A percentile compares a stretch with the other conserved stretches of the same genome.
These are phyloP conservation scores for Penicillium sp. DNA, from an alignment of 2,329 filamentous ascomycete species.

Conservation along the genomic window DNA sequence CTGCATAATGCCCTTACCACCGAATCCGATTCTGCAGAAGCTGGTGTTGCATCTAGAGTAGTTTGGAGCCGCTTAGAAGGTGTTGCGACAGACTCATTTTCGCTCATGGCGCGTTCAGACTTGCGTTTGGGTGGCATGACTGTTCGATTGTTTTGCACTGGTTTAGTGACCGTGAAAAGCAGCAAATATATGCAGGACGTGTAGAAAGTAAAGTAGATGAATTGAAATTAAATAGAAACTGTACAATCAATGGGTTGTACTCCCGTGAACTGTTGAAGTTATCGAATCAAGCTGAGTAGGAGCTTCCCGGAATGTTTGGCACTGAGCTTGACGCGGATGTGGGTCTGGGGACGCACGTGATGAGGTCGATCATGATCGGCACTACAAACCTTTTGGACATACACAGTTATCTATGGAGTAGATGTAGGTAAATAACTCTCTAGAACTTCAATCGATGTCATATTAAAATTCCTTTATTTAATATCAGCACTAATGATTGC, in stretches of 20 bases:
- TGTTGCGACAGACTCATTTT: conserved; percentile 12
- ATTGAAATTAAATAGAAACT: neutral
- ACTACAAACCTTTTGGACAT: neutral
- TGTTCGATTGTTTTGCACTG: neutral
- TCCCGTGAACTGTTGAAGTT: neutral
- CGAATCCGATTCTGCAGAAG: neutral
- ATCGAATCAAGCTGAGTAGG: neutral
- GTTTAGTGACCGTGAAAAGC: neutral
- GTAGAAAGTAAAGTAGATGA: neutral
- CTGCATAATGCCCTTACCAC: conserved; percentile 13
- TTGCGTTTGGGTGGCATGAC: conserved; percentile 24
- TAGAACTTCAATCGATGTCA: neutral
- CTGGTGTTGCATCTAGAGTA: neutral
- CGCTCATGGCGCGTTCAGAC: conserved; percentile 16
- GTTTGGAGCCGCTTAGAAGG: conserved; percentile 23
- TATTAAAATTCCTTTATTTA: neutral
- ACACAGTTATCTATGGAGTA: neutral
- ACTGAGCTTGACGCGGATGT: conserved; percentile 9
- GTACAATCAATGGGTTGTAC: neutral
- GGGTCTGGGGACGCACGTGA: conserved; percentile 9
- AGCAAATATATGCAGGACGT: neutral
- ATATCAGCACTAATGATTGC: no score
- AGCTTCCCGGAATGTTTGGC: conserved; percentile 6
- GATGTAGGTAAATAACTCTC: neutral
- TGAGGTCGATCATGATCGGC: conserved; percentile 4